Evolutionary conservation across 176 grass and related monocot species (phyloP).

Genomic region (Guadua angustifolia): DNA sequence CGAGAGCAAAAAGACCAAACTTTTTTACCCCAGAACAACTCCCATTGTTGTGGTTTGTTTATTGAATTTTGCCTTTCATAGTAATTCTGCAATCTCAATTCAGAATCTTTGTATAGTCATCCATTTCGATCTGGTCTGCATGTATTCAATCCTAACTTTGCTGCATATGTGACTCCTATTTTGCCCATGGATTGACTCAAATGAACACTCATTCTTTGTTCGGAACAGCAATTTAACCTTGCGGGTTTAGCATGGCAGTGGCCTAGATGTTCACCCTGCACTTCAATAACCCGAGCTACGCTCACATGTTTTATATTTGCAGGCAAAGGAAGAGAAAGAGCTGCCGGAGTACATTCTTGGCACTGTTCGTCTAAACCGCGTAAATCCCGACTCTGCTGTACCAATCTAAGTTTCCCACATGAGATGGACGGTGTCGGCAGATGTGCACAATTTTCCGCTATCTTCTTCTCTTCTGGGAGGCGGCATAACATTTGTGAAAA

Average conservation of each 20-base stretch:
- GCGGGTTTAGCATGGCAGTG: neutral
- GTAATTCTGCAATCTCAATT: neutral
- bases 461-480: neutral
- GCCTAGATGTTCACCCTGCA: neutral
- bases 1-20: neutral
- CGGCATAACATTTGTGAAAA: conserved; percentile 8
- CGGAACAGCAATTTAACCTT: neutral
- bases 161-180: neutral
- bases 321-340: conserved; percentile 92
- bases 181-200: neutral
- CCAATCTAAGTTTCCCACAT: conserved; percentile 49
- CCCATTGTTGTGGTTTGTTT: neutral
- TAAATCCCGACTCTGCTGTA: conserved; percentile 62
- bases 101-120: conserved; percentile 1
- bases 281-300: conserved; percentile 6
- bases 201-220: neutral
- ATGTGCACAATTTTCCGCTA: neutral
- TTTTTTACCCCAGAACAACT: neutral
- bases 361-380: conserved; percentile 76
- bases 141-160: neutral
- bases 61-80: neutral
- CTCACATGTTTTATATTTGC: conserved; percentile 47
- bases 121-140: conserved; percentile 26
- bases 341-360: conserved; percentile 96
- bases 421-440: neutral